Base-by-base conservation (phyloP, 2,329 filamentous ascomycete genomes). In the Fusarium coffeatum region DNA sequence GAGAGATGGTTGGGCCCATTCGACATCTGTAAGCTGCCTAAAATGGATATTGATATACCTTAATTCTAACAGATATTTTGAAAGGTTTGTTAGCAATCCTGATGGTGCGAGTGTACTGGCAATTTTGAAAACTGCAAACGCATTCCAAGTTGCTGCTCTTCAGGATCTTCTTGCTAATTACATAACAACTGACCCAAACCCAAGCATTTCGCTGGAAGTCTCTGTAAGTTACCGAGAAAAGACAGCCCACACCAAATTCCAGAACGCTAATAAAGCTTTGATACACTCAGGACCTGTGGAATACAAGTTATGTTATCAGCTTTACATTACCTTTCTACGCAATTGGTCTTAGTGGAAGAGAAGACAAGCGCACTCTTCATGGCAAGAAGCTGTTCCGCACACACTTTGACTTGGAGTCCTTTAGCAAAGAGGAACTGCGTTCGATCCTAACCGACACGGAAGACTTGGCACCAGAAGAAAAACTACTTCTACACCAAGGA, bases 81-180 rank as follows among this genome's bases (percentile, higher is more conserved):
- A 13, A 27, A 74, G 72, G 3, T 70, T 68, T 15, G 65, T 74
- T 7, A 65, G 66, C 12, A 55, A 72, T 23, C 41, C 59, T 2
- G 47, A 64, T 41, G 59, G 60, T 4, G 2, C 25, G 0, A 65
- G 32, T 18, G 47, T 72, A 4, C 11, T 63, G 1, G 15, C 59
- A 3, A 27, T 72, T 2, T 20, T 73, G 1, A 54, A 46, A 16
- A 69, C 60, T 1, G 57, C 60, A 5, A 34, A 66, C 4, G 6
- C 28, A 0, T 67, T 59, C 0, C 68, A 71, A 9, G 57, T 37
- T 0, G 3, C 42, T 4, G 66, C 53, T 2, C 50, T 57, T 11
- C 46, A 59, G 5, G 58, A 63, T 1, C 49, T 73, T 10, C 28
- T 73, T 13, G 40, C 34, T 1, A 55, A 49, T 12, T 72, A 73